Conservation (phyloP, 345 rosid genomes). For the Lepidium aucheri region DNA sequence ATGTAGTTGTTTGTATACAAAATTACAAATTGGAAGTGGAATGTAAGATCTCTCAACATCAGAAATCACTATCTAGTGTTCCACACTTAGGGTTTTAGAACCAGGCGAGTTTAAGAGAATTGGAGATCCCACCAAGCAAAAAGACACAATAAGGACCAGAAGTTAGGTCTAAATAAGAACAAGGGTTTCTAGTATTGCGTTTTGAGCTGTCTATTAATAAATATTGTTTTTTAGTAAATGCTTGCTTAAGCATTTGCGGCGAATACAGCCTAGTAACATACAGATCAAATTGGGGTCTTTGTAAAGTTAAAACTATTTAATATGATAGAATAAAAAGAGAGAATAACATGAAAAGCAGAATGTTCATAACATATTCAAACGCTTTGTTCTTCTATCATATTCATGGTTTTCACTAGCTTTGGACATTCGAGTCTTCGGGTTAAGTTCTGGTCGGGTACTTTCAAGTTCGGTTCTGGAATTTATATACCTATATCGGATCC, state of each 20-base stretch:
- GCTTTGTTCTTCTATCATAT: neutral
- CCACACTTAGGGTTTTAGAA: slow-evolving; percentile 16
- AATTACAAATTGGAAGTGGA: slow-evolving; percentile 26
- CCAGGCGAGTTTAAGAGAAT: slow-evolving; percentile 10
- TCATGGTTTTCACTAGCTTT: neutral
- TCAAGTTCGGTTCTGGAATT: too few relatives aligned
- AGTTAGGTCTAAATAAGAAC: neutral
- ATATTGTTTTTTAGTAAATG: neutral
- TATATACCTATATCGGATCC: too few relatives aligned
- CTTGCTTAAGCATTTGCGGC: neutral
- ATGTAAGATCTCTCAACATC: slow-evolving; percentile 19
- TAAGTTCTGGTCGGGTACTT: too few relatives aligned
- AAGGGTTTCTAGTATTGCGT: slow-evolving; percentile 1
- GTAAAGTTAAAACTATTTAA: neutral
- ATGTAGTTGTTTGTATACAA: slow-evolving; percentile 25
- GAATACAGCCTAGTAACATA: neutral
- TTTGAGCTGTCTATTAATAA: neutral
- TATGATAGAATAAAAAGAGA: neutral
- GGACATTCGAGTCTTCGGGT: too few relatives aligned
- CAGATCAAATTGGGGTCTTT: neutral
- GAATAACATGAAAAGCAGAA: neutral
- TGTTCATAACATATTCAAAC: neutral
- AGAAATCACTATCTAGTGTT: slow-evolving; percentile 19
- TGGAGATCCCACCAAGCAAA: slow-evolving; percentile 23
- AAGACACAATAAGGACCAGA: slow-evolving; percentile 1